Conservation (phyloP, 257 asterid genomes). For the Avicennia marina region DNA sequence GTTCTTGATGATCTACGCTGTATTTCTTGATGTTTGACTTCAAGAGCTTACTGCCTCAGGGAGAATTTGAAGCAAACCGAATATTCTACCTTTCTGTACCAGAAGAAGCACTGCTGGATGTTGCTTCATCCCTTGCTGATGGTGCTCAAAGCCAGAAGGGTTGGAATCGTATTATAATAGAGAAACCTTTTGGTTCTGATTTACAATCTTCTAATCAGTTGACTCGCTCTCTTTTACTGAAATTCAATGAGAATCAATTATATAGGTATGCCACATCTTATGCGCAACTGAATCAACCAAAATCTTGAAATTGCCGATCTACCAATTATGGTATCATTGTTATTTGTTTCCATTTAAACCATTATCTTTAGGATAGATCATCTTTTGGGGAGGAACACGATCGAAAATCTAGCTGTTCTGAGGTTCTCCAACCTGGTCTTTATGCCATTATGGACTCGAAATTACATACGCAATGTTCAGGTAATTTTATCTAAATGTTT, state of each 20-base stretch:
- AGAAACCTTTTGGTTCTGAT: constrained; percentile 48
- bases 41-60: constrained; percentile 30
- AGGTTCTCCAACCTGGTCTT: constrained; percentile 52
- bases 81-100: constrained; percentile 56
- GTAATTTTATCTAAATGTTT: constrained; percentile 14
- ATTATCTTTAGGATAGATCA: constrained; percentile 46
- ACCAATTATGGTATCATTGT: background rate
- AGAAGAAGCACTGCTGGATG: constrained; percentile 40
- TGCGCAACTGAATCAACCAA: background rate
- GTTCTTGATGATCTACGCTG: constrained; percentile 1
- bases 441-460: constrained; percentile 53
- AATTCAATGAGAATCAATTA: constrained; percentile 41
- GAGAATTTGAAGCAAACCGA: constrained; percentile 35
- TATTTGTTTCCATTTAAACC: background rate
- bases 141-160: constrained; percentile 29
- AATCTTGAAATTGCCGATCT: background rate
- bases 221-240: constrained; percentile 31
- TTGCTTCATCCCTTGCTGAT: constrained; percentile 40
- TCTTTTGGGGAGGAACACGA: constrained; percentile 55
- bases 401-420: constrained; percentile 45
- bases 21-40: constrained; percentile 15
- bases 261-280: constrained; percentile 28
- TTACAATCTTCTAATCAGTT: constrained; percentile 36
- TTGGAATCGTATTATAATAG: background rate
- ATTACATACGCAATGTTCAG: constrained; percentile 43